Evolutionary conservation across 106 monocot species (phyloP).

Genomic region (Iris macrosiphon): DNA sequence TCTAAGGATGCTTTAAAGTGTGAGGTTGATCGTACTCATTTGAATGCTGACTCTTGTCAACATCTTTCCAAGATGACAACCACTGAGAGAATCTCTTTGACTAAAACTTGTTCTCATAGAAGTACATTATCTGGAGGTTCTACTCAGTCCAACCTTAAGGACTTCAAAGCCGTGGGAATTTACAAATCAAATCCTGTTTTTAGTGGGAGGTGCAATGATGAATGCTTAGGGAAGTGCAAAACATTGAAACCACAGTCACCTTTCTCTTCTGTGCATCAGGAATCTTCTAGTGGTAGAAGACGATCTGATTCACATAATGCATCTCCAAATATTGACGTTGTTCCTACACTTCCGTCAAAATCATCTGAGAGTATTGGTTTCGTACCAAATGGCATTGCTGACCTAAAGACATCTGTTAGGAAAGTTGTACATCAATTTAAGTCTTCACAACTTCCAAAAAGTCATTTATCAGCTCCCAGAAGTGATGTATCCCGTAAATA

Average conservation of each 20-base stretch:
- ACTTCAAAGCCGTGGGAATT: neutral
- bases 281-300: slow-evolving; percentile 7
- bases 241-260: slow-evolving; percentile 3
- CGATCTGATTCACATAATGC: slow-evolving; percentile 6
- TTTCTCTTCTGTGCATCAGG: slow-evolving; percentile 14
- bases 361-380: slow-evolving; percentile 6
- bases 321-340: slow-evolving; percentile 6
- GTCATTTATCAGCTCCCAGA: slow-evolving; percentile 9
- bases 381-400: slow-evolving; percentile 18
- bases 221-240: slow-evolving; percentile 10
- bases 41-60: neutral
- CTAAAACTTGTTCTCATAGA: neutral
- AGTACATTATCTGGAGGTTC: neutral
- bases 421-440: slow-evolving; percentile 43
- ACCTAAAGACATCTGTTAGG: slow-evolving; percentile 33
- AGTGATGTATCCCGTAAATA: slow-evolving; percentile 15
- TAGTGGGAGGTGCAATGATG: slow-evolving; percentile 8
- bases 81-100: slow-evolving; percentile 3
- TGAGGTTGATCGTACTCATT: neutral
- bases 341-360: slow-evolving; percentile 4
- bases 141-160: neutral
- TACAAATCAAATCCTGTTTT: slow-evolving; percentile 11
- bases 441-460: slow-evolving; percentile 29
- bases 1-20: slow-evolving; percentile 1
- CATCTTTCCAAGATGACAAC: neutral